Evolutionary conservation across 768 basidiomycete species (phyloP).

Genomic region (Russula dissimulans): DNA sequence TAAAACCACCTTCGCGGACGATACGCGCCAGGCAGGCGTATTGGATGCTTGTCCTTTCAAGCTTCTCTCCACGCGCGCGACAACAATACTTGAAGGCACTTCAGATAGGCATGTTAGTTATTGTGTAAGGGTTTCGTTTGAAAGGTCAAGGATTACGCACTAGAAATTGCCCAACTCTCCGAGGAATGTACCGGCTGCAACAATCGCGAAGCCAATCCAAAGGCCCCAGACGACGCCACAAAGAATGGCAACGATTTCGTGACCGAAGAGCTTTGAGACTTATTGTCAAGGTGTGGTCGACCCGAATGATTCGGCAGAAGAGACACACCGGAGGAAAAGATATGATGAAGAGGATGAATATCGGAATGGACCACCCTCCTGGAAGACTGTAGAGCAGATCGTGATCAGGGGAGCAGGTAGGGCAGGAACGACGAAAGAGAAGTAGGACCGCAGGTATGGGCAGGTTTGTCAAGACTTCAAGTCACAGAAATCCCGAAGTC

Average conservation of each 20-base stretch:
- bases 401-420: neutral
- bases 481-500: neutral
- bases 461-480: neutral
- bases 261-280: conserved; percentile 66
- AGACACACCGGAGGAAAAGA: conserved; percentile 73
- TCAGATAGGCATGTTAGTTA: neutral
- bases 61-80: conserved; percentile 62
- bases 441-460: neutral
- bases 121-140: neutral
- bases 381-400: conserved; percentile 30
- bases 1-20: conserved; percentile 84
- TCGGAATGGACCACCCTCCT: conserved; percentile 69
- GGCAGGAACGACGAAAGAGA: neutral
- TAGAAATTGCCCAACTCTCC: conserved; percentile 87
- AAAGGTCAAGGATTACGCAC: conserved; percentile 33
- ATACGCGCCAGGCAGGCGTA: conserved; percentile 45
- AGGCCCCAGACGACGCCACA: conserved; percentile 90
- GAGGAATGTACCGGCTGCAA: conserved; percentile 70
- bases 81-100: conserved; percentile 84
- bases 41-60: conserved; percentile 33
- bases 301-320: neutral
- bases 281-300: neutral
- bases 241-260: conserved; percentile 82
- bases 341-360: conserved; percentile 71
- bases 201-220: conserved; percentile 80